Evolutionary conservation across 2,329 filamentous ascomycete species (phyloP), one percentile per base, ranked within the genome.

Genomic region (Botryotinia convoluta): DNA sequence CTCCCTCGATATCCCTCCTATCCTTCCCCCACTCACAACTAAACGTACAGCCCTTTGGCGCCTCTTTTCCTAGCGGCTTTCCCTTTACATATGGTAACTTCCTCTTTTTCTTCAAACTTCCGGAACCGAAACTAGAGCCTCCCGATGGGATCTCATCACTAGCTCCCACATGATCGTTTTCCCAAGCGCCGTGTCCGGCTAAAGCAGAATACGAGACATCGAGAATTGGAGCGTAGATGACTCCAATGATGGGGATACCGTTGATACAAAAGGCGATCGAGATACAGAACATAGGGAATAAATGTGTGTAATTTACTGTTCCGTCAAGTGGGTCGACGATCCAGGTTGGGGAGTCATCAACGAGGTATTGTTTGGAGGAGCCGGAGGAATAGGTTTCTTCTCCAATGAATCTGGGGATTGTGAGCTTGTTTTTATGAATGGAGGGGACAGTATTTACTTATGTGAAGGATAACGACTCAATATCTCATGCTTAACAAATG

Each of bases 1-100:
- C 90, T 51, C 89, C 90, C 0, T 86, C 86, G 0, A 80, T 82
- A 80, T 94, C 92, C 73, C 89, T 85, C 29, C 92, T 85, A 78
- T 94, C 92, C 81, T 94, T 94, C 0, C 92, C 92, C 92, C 92
- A 94, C 79, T 94, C 92, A 78, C 91, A 94, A 0, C 89, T 87
- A 78, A 94, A 92, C 16, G 93, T 86, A 77, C 92, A 94, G 2
- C 89, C 89, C 60, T 86, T 87, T 0, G 92, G 92, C 0, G 92
- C 91, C 37, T 86, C 85, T 26, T 82, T 80, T 0, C 91, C 91
- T 81, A 94, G 83, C 0, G 91, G 87, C 3, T 90, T 88, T 70
- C 87, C 87, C 54, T 85, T 85, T 26, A 92, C 82, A 5, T 94
- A 84, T 0, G 92, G 92, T 18, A 94, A 84, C 4, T 80, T 85